Evolutionary conservation across 2,329 filamentous ascomycete genomes (phyloP).

Genomic region (Corinectria fuckeliana): DNA sequence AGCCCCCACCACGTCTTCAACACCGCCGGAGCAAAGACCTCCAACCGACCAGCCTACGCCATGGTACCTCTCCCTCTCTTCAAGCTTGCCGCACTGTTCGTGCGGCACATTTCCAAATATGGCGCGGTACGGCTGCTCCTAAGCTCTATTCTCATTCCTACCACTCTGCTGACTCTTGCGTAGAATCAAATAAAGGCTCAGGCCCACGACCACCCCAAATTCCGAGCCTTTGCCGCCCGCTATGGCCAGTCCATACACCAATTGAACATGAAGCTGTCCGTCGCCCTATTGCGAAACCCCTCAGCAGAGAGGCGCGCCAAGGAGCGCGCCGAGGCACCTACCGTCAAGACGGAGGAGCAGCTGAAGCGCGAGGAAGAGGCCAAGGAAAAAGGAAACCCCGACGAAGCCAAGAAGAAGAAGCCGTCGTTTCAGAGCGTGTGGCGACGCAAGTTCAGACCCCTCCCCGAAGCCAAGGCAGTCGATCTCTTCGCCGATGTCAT

Average conservation of each 20-base stretch:
- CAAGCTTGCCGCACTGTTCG: conserved; percentile 69
- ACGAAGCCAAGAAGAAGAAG: conserved; percentile 35
- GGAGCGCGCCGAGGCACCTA: conserved; percentile 68
- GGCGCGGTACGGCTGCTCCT: conserved; percentile 62
- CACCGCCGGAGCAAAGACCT: conserved; percentile 29
- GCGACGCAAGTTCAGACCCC: conserved; percentile 65
- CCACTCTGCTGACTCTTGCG: conserved; percentile 20
- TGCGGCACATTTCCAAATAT: conserved; percentile 73
- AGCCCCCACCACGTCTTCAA: conserved; percentile 25
- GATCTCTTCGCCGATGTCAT: conserved; percentile 71
- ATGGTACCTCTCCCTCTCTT: conserved; percentile 73
- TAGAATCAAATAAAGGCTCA: conserved; percentile 71
- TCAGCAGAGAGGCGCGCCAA: conserved; percentile 64
- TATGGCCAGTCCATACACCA: conserved; percentile 71
- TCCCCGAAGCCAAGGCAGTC: conserved; percentile 71
- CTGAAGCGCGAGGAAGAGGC: conserved; percentile 58
- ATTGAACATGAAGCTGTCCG: conserved; percentile 69
- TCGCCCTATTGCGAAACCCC: conserved; percentile 63
- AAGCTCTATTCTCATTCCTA: background rate
- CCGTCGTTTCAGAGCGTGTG: conserved; percentile 59
- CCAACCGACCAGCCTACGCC: conserved; percentile 17
- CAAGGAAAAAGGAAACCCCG: conserved; percentile 46
- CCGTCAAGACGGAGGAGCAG: conserved; percentile 70
- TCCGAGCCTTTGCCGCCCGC: conserved; percentile 65
- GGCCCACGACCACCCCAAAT: conserved; percentile 68